phyloP scores from a whole-genome alignment of 257 asterid species.

The Lantana camara region DNA sequence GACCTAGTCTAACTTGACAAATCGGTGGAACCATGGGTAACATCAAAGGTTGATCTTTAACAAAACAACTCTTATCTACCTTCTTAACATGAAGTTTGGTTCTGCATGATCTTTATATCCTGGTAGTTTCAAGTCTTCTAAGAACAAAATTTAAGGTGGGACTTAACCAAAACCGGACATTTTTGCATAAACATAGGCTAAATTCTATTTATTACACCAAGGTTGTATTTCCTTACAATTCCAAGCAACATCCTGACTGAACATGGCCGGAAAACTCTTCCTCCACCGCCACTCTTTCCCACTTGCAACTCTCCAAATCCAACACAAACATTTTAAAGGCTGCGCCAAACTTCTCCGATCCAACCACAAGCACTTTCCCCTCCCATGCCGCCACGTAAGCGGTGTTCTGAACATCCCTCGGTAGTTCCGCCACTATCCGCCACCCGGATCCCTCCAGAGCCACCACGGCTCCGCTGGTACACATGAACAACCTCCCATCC shows the following conservation, averaged over 20 bases:
- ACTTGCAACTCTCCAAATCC: conserved; percentile 47
- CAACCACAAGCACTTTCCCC: conserved; percentile 56
- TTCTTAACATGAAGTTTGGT: too few relatives aligned
- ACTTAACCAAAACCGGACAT: background rate
- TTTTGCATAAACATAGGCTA: background rate
- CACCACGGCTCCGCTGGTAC: conserved; percentile 36
- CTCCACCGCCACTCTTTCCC: conserved; percentile 50
- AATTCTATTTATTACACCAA: background rate
- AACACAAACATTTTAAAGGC: conserved; percentile 39
- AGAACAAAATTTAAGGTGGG: background rate
- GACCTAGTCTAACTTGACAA: too few relatives aligned
- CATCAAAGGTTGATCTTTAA: too few relatives aligned
- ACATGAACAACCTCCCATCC: conserved; percentile 35
- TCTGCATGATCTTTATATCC: too few relatives aligned
- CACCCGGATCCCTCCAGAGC: conserved; percentile 38
- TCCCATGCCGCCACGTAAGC: conserved; percentile 50
- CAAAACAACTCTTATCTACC: too few relatives aligned
- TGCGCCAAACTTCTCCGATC: conserved; percentile 43
- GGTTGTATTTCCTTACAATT: conserved; percentile 36
- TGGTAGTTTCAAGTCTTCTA: too few relatives aligned
- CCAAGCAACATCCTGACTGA: conserved; percentile 70
- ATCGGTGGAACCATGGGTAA: too few relatives aligned
- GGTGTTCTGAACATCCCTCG: conserved; percentile 29
- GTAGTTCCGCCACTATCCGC: conserved; percentile 41
- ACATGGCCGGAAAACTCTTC: conserved; percentile 62